Base-by-base conservation (phyloP, 768 basidiomycete genomes). In the Mycena epipterygia region DNA sequence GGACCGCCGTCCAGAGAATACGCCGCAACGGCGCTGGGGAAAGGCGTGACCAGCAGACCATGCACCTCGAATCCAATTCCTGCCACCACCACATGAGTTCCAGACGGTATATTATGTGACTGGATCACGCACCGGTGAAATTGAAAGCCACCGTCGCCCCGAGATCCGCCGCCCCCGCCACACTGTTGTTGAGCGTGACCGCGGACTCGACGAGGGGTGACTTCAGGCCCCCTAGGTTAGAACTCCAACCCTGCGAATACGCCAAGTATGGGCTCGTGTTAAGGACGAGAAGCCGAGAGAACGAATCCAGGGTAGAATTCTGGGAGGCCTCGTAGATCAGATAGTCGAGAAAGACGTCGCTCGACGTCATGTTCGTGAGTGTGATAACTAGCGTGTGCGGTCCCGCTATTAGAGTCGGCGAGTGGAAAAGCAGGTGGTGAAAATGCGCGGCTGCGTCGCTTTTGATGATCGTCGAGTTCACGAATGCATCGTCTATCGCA, bases 271-370 rank as follows among this genome's bases (percentile, higher is more conserved):
- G 16, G 23, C 27, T 39, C 14, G 61, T 62, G 23, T 39, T 23
- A 13, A 62, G 37, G 1, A 52, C 49, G 3, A 62, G 61, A 23
- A 62, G 61, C 19, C 48, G 61, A 5, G 35, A 33, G 0, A 25
- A 25, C 2, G 33, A 6, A 25, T 23, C 37, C 2, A 62, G 14
- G 5, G 25, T 1, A 5, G 63, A 2, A 21, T 64, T 64, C n/a
- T 7, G 63, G 3, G 63, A 53, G 21, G 32, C 63, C 41, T 64
- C 63, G 35, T 64, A 64, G 37, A 64, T 64, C 35, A 64, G 8
- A 35, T 64, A 64, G 29, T 64, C 63, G 1, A 64, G 19, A 13
- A 42, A 42, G 0, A 64, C 30, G n/a, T 64, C 63, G 12, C 21
- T 17, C 12, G 48, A 49, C 7, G n/a, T 65, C 9, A 44, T 35